Base-by-base conservation (phyloP, 257 asterid species). In the Capsicum chinense region DNA sequence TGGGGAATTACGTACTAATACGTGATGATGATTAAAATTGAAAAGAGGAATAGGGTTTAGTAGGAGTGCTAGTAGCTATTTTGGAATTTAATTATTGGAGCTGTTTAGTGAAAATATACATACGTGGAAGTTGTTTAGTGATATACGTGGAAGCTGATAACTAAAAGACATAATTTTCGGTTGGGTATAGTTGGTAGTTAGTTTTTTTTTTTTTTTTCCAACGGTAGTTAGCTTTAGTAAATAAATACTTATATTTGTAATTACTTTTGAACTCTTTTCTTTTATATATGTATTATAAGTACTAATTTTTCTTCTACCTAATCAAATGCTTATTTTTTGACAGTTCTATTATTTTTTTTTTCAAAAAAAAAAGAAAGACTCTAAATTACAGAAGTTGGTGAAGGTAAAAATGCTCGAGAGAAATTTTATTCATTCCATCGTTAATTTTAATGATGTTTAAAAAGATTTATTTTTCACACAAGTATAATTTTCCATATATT, bases 141-240 rank as follows among this genome's bases (percentile, higher is more conserved):
- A 59, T 33, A 66, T 33, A 66, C 48, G 73, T 66, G 48, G 73
- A 66, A 33, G 73, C 7, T 66, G 5, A 9, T 68, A 6, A 37
- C 2, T 56, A 35, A 63, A 64, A 26, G 21, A 68, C 50, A 14
- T 14, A 37, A 37, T 68, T 37, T 13, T 68, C 54, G 26, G 78
- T 37, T 68, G 78, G 54, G 54, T 68, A 3, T 39, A 68, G 54
- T 39, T 68, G 50, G 33, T 68, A 68, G 78, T 68, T 68, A 68
- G 6, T 1, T 56, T 9, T 9, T 26, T 1, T 26, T 26, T 26
- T 26, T 26, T 26, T 26, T 26, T 26, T 26, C 33, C 33, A 26
- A 1, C 33, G 33, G 15, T 37, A 37, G 50, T 68, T 68, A 68
- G 6, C 3, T 56, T 9, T 9, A 44, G 48, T 44, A 44, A 44